Evolutionary conservation across 2,329 filamentous ascomycete genomes (phyloP).

Genomic region (Colletotrichum sojae): DNA sequence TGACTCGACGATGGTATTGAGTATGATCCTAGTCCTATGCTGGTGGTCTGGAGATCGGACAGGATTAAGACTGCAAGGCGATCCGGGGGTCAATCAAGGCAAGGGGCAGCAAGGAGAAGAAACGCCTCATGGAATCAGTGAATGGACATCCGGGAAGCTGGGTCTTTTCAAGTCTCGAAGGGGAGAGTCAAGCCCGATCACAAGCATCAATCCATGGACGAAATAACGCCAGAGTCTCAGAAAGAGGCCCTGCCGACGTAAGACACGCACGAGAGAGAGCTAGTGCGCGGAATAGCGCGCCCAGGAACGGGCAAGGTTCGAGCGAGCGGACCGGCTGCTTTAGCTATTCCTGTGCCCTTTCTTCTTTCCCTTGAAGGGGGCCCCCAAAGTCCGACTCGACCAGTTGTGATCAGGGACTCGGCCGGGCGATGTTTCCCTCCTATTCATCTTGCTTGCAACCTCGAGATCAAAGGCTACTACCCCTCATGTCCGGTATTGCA

Average conservation of each 20-base stretch:
- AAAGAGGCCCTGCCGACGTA: constrained; percentile 5
- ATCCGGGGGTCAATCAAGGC: neutral
- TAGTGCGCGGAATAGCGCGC: constrained; percentile 12
- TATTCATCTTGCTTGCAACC: too few species aligned
- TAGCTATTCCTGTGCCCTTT: neutral
- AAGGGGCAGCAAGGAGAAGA: neutral
- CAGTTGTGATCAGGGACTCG: neutral
- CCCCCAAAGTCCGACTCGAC: neutral
- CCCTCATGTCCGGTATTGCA: neutral
- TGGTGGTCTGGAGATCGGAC: neutral
- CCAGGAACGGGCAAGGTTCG: constrained; percentile 16
- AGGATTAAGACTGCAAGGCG: neutral
- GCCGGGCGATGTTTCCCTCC: neutral
- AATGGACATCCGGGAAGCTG: neutral
- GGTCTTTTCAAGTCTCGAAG: neutral
- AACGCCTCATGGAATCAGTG: neutral
- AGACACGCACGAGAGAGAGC: constrained; percentile 15
- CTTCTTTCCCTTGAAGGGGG: neutral
- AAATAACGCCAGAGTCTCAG: neutral
- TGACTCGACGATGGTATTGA: neutral
- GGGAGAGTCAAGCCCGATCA: neutral
- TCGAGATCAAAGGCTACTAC: neutral
- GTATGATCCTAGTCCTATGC: constrained; percentile 2
- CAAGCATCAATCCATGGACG: neutral
- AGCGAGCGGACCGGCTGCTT: neutral